Base-by-base conservation (phyloP, 1,284 basidiomycete genomes). In the Earliella scabrosa region DNA sequence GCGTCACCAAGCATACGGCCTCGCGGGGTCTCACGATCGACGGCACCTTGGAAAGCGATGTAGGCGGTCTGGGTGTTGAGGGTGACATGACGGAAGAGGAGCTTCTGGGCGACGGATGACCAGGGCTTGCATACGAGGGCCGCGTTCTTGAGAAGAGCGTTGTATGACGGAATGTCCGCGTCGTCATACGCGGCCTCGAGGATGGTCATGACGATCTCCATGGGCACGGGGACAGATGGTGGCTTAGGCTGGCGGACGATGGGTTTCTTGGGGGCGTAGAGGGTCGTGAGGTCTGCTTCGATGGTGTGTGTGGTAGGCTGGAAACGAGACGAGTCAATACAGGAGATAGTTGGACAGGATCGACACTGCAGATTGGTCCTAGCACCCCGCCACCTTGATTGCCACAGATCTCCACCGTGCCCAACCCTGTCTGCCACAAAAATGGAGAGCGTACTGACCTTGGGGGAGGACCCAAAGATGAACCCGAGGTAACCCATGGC, bases 111-210 rank as follows among this genome's bases (percentile, higher is more conserved):
- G 31, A 79, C 74, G 26, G 72, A 65, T 0, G 86, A 82, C 88
- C 88, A 90, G 29, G 79, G 75, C 66, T 74, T 78, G 76, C 80
- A 88, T 24, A 90, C 85, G 45, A 88, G 77, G 0, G 86, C 72
- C 63, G 81, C 86, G 48, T 76, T 70, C 47, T 68, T 70, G 46
- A 90, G 77, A 32, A 87, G 71, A 9, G 68, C 56, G 47, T 67
- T 64, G 65, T 82, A 74, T 2, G 73, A 66, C 21, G 73, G 60
- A n/a, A 68, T 52, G 39, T 75, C 68, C 23, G 77, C 71, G 52
- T 77, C 72, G 53, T 75, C 71, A 54, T 75, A 80, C 1, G 82
- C 80, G 18, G 75, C 69, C 67, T 88, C 85, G 58, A 90, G 77
- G 68, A 90, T 83, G 60, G 76, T 68, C 55, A 87, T 71, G 40